These are phyloP conservation scores for Quercus mongolica DNA, from an alignment of 306 rosid species.

Conservation along the genomic window DNA sequence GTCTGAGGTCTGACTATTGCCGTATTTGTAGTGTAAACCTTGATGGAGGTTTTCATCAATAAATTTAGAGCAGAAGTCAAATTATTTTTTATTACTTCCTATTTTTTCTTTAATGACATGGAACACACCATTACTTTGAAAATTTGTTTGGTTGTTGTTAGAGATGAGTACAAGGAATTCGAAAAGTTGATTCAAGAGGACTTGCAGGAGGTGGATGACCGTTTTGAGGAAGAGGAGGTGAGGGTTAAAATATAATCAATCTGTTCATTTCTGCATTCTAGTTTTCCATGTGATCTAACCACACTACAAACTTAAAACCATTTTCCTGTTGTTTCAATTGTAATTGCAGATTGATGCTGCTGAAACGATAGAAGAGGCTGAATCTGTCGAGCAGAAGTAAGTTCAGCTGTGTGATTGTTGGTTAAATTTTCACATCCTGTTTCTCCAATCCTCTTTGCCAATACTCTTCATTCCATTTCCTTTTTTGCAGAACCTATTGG, in stretches of 20 bases:
- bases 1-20: no score
- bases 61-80: not conserved
- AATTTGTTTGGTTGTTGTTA: constrained; percentile 33
- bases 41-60: not conserved
- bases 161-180: constrained; percentile 94
- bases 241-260: constrained; percentile 8
- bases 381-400: constrained; percentile 78
- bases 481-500: constrained; percentile 41
- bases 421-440: not conserved
- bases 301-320: constrained; percentile 6
- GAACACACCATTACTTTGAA: constrained; percentile 11
- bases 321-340: constrained; percentile 12
- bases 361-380: constrained; percentile 84
- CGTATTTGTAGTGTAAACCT: not conserved
- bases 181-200: constrained; percentile 96
- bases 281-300: not conserved
- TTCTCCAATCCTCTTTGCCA: not conserved
- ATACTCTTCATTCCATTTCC: not conserved
- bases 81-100: not conserved
- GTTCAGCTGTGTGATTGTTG: constrained; percentile 7
- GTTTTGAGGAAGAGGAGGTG: constrained; percentile 97
- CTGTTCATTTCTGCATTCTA: not conserved
- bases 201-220: constrained; percentile 83
- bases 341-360: constrained; percentile 81
- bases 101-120: not conserved